phyloP scores from a whole-genome alignment of 2,329 filamentous ascomycete species.

The Pleomassaria siparia region DNA sequence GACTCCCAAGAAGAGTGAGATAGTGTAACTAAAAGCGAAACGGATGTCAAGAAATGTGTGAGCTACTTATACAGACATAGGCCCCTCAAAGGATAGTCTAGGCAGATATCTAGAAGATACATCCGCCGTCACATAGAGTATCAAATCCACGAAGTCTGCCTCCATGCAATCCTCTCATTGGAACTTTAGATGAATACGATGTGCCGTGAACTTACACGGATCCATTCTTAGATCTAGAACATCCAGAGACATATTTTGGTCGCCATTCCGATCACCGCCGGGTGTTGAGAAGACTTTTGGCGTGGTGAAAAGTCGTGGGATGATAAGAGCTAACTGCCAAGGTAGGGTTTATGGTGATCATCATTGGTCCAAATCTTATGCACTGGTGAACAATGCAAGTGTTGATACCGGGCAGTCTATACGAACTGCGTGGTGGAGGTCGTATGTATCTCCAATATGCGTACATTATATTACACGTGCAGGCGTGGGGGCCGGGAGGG shows the following conservation, averaged over 20 bases:
- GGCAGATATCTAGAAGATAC: not conserved
- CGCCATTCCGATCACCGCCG: constrained; percentile 16
- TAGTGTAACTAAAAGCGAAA: constrained; percentile 7
- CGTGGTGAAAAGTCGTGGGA: constrained; percentile 4
- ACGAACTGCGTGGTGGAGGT: constrained; percentile 16
- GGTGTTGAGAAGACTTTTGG: constrained; percentile 1
- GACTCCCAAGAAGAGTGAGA: not conserved
- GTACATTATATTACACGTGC: constrained; percentile 25
- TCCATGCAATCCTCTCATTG: not conserved
- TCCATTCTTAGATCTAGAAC: constrained; percentile 4
- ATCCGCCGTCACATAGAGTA: not conserved
- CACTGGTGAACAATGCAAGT: constrained; percentile 7
- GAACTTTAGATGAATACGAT: constrained; percentile 24
- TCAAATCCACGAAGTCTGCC: not conserved
- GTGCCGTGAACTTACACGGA: constrained; percentile 1
- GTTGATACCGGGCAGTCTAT: constrained; percentile 11
- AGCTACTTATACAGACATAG: constrained; percentile 6
- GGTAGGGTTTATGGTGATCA: constrained; percentile 4
- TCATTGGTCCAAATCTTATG: constrained; percentile 19
- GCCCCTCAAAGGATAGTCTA: not conserved
- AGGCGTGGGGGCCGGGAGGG: constrained; percentile 8
- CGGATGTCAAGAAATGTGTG: not conserved
- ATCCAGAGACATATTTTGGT: constrained; percentile 5
- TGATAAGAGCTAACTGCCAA: constrained; percentile 26
- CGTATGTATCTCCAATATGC: constrained; percentile 17